Conservation (phyloP, 768 basidiomycete genomes). For the Leccinum arenicola region DNA sequence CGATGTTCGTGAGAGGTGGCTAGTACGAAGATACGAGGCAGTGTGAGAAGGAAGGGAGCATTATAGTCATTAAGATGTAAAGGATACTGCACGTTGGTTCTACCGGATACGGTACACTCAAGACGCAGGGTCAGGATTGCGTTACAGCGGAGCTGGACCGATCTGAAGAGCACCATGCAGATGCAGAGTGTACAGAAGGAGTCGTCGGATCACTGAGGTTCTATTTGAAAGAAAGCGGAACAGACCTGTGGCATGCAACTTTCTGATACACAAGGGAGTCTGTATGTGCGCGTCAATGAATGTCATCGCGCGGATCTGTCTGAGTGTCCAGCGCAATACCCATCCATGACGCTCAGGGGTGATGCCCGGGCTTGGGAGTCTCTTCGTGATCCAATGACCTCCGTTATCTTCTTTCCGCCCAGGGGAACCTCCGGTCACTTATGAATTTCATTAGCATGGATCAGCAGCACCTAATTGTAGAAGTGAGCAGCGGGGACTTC, state of each 20-base stretch:
- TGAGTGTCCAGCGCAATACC: conserved; percentile 26
- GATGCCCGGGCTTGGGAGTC: conserved; percentile 15
- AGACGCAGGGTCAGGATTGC: conserved; percentile 28
- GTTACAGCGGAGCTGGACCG: conserved; percentile 29
- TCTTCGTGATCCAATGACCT: conserved; percentile 8
- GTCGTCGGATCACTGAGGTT: conserved; percentile 18
- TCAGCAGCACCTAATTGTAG: conserved; percentile 15
- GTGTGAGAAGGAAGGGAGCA: conserved; percentile 6
- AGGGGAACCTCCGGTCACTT: conserved; percentile 30
- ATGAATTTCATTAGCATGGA: conserved; percentile 2
- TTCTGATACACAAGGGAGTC: conserved; percentile 37
- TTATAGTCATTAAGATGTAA: conserved; percentile 11
- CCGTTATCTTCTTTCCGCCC: conserved; percentile 25
- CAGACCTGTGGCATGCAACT: conserved; percentile 31
- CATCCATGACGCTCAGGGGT: conserved; percentile 23
- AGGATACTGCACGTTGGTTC: conserved; percentile 34
- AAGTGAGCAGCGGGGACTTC: conserved; percentile 30
- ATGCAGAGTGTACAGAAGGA: conserved; percentile 29
- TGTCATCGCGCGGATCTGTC: conserved; percentile 21
- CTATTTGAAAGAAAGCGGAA: conserved; percentile 18
- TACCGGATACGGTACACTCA: conserved; percentile 25
- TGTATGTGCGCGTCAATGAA: conserved; percentile 28
- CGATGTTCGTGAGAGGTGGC: conserved; percentile 29
- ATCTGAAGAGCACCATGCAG: conserved; percentile 32
- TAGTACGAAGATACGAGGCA: conserved; percentile 32